A percentile compares a stretch with the other conserved stretches of the same genome.
Evolutionary conservation across 2,329 filamentous ascomycete species (phyloP).

Genomic region (Trichophyton verrucosum): DNA sequence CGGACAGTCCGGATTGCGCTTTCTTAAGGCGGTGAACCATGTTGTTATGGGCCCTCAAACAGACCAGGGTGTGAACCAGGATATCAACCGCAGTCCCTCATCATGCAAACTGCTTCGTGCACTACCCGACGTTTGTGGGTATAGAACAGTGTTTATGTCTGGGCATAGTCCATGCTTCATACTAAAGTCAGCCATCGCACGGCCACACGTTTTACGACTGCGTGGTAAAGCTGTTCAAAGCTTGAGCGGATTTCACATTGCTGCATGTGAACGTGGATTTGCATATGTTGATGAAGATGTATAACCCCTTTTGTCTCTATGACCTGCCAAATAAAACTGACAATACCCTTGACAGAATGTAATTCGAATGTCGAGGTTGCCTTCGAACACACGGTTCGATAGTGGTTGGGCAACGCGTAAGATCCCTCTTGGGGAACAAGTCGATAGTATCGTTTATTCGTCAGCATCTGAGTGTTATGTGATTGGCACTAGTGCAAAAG

Average conservation of each 20-base stretch:
- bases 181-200: constrained; percentile 65
- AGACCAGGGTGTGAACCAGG: background rate
- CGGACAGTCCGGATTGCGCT: constrained; percentile 43
- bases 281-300: constrained; percentile 59
- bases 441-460: constrained; percentile 65
- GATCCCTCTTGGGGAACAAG: constrained; percentile 55
- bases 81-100: no score
- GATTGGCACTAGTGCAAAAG: constrained; percentile 53
- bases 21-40: constrained; percentile 62
- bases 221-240: constrained; percentile 56
- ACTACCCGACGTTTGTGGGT: constrained; percentile 50
- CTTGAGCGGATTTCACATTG: constrained; percentile 64
- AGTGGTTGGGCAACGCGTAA: constrained; percentile 65
- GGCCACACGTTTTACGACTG: constrained; percentile 62
- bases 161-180: constrained; percentile 71
- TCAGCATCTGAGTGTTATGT: constrained; percentile 62
- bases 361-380: constrained; percentile 61
- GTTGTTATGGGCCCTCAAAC: constrained; percentile 18
- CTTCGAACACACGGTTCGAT: constrained; percentile 55
- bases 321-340: background rate
- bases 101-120: constrained; percentile 37
- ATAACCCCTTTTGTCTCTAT: constrained; percentile 9
- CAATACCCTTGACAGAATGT: constrained; percentile 39
- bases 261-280: constrained; percentile 67
- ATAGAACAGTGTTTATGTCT: constrained; percentile 70